phyloP scores from a whole-genome alignment of 2,329 filamentous ascomycete genomes.

The Diaporthe capsici region DNA sequence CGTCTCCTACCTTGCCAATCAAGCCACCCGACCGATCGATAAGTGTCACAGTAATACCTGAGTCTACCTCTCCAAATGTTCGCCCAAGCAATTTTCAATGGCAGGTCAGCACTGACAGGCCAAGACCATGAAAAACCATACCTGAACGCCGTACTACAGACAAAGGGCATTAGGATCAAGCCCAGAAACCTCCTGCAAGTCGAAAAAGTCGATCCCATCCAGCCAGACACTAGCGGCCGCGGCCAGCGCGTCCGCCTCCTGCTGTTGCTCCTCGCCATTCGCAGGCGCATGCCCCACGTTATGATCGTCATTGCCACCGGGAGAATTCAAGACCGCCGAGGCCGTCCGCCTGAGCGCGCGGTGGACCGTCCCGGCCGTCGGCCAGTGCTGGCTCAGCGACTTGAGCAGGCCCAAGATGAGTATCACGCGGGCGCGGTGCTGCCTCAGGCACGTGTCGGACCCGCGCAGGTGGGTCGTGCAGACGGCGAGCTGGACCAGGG shows the following conservation, averaged over 20 bases:
- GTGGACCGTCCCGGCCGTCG: neutral
- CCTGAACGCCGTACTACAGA: neutral
- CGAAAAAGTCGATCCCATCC: conserved; percentile 2
- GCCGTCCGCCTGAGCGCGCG: conserved; percentile 1
- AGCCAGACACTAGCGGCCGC: conserved; percentile 7
- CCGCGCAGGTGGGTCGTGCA: neutral
- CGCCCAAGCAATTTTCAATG: neutral
- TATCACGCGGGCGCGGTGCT: conserved; percentile 8
- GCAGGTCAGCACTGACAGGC: neutral
- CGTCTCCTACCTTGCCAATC: no score
- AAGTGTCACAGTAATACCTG: neutral
- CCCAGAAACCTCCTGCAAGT: neutral
- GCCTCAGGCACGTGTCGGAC: neutral
- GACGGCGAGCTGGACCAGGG: neutral
- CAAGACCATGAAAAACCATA: neutral
- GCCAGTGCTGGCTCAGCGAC: conserved; percentile 8
- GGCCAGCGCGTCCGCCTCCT: neutral
- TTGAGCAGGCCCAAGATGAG: neutral
- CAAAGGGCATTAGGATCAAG: conserved; percentile 12
- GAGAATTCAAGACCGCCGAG: neutral
- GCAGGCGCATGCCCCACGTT: neutral
- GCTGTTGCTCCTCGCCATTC: neutral
- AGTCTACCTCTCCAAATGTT: neutral
- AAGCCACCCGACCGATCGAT: neutral
- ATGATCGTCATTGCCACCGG: neutral